Conservation (phyloP, 192 early-diverging fungal genomes). For the Rhizoclosmatium sp. region DNA sequence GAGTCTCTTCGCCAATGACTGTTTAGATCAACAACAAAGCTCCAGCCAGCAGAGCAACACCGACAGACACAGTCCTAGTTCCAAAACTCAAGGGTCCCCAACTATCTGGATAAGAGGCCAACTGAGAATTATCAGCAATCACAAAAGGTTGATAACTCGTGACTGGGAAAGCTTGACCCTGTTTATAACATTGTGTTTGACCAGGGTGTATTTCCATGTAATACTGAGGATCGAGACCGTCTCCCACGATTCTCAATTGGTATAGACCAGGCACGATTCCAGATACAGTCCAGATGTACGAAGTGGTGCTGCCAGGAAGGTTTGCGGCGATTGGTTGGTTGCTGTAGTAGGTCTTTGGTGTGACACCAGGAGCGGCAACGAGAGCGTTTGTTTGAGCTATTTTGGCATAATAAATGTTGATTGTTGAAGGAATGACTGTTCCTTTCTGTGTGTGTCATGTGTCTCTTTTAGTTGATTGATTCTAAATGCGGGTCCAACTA, state of each 20-base stretch:
- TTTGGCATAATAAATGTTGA: conserved; percentile 23
- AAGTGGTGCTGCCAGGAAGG: background rate
- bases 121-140: conserved; percentile 22
- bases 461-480: background rate
- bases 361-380: background rate
- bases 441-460: background rate
- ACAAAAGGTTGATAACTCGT: conserved; percentile 2
- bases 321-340: conserved; percentile 16
- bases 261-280: conserved; percentile 19
- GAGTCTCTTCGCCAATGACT: no score
- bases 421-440: conserved; percentile 11
- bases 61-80: background rate
- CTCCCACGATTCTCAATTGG: conserved; percentile 23
- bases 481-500: background rate
- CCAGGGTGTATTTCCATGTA: conserved; percentile 19
- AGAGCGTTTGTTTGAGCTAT: conserved; percentile 1
- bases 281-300: conserved; percentile 7
- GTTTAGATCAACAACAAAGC: background rate
- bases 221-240: conserved; percentile 20
- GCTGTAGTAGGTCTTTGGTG: conserved; percentile 5
- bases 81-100: conserved; percentile 9
- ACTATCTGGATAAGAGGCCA: background rate
- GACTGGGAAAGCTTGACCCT: conserved; percentile 16
- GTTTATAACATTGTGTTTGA: conserved; percentile 16
- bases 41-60: background rate